phyloP scores from a whole-genome alignment of 805 yeast species.

The Cyberlindnera bimundalis region DNA sequence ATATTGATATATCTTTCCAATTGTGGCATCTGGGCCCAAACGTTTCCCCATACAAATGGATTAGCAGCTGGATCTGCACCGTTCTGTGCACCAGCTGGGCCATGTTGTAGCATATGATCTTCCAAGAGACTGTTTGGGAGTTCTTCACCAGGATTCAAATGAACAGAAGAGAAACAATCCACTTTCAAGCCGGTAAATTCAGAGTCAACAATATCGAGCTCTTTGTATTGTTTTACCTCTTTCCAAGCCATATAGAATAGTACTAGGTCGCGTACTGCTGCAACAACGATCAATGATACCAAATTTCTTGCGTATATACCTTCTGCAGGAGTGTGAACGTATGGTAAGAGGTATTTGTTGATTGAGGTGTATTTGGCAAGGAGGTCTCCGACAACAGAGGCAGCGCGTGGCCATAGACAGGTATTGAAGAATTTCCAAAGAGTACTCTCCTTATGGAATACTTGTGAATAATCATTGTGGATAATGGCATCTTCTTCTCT shows the following conservation, averaged over 20 bases:
- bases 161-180: not conserved
- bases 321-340: constrained; percentile 36
- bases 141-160: not conserved
- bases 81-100: not conserved
- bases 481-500: not conserved
- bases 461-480: constrained; percentile 1
- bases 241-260: constrained; percentile 33
- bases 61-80: not conserved
- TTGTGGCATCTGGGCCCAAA: not conserved
- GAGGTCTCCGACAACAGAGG: constrained; percentile 1
- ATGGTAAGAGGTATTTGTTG: constrained; percentile 20
- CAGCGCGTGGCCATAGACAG: constrained; percentile 10
- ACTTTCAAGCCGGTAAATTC: constrained; percentile 10
- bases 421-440: constrained; percentile 1
- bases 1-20: not conserved
- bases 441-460: constrained; percentile 3
- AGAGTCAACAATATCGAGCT: constrained; percentile 20
- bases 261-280: constrained; percentile 31
- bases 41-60: too few species aligned
- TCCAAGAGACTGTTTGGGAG: not conserved
- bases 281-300: constrained; percentile 32
- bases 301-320: constrained; percentile 32
- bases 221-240: constrained; percentile 28
- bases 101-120: not conserved
- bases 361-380: constrained; percentile 23